Percentiles rank a stretch among this genome's conserved stretches.
Conservation (phyloP, 768 basidiomycete species). For the Porphyrellus cyaneotinctus region DNA sequence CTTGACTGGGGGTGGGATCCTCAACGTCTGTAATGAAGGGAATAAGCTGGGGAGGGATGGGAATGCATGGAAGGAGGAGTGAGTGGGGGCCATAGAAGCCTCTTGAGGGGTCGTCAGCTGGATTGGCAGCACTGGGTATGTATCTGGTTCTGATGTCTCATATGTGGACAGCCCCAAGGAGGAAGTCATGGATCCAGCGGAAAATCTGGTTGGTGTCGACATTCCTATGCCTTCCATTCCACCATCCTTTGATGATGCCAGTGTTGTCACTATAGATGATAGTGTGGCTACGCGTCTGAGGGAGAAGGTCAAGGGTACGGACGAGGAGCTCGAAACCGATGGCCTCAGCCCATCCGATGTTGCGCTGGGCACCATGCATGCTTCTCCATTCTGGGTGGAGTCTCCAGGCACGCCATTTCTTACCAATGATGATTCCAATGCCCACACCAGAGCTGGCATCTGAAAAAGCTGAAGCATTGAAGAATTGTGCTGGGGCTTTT, state of each 20-base stretch:
- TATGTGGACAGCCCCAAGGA: not conserved
- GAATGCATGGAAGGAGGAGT: not conserved
- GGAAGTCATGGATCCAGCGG: not conserved
- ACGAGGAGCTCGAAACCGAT: not conserved
- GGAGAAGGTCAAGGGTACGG: not conserved
- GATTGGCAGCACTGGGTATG: not conserved
- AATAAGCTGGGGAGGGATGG: not conserved
- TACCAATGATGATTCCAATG: not conserved
- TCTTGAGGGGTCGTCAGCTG: not conserved
- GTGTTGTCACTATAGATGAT: not conserved
- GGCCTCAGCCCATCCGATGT: constrained; percentile 1
- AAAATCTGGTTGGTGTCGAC: not conserved
- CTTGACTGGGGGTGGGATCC: too few species aligned
- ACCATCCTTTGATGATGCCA: not conserved
- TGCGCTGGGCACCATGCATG: fast-evolving
- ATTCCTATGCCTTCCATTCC: not conserved
- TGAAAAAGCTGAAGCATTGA: not conserved
- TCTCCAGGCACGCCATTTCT: not conserved
- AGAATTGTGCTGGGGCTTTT: not conserved
- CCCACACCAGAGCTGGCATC: constrained; percentile 10
- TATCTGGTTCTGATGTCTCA: not conserved
- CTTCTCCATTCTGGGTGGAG: not conserved
- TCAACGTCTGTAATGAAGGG: not conserved
- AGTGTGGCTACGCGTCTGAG: too few species aligned
- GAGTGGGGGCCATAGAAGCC: not conserved